A percentile compares a stretch with the other conserved stretches of the same genome.
Evolutionary conservation across 148 eudicot species (phyloP).

Genomic region (Fagopyrum tataricum): DNA sequence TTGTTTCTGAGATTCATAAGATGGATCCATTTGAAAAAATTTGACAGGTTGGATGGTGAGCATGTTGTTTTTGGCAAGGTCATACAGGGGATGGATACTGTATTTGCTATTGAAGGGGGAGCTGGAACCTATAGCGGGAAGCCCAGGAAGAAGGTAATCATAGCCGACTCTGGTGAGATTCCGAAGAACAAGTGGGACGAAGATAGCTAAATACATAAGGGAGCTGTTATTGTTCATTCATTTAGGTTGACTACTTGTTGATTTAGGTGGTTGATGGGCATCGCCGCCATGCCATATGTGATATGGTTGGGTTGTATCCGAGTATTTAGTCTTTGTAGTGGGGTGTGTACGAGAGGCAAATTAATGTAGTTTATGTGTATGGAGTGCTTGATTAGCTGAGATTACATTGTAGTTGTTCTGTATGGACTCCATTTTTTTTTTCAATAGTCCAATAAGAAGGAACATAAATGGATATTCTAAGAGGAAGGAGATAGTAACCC

Average conservation of each 20-base stretch:
- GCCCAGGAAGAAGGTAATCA: constrained; percentile 87
- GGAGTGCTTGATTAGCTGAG: not conserved
- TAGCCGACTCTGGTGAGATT: constrained; percentile 82
- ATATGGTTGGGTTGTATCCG: not conserved
- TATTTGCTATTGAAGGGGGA: constrained; percentile 88
- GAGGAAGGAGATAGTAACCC: too few relatives aligned
- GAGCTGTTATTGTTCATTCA: not conserved
- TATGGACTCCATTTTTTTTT: too few relatives aligned
- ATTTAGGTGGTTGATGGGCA: not conserved
- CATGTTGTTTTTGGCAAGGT: constrained; percentile 91
- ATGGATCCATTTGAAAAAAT: not conserved
- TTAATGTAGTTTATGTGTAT: not conserved
- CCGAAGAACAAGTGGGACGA: constrained; percentile 79
- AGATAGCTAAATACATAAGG: constrained; percentile 24
- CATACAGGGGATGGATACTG: constrained; percentile 89
- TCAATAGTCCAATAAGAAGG: too few relatives aligned
- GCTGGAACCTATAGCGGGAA: constrained; percentile 97
- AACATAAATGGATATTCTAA: too few relatives aligned
- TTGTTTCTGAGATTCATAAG: not conserved
- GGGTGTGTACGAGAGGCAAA: not conserved
- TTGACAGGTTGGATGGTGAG: constrained; percentile 80
- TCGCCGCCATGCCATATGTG: not conserved
- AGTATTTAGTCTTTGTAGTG: not conserved
- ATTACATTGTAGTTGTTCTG: too few relatives aligned
- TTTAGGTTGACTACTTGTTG: not conserved